Conservation (phyloP, 257 asterid genomes). For the Jasminum sambac region DNA sequence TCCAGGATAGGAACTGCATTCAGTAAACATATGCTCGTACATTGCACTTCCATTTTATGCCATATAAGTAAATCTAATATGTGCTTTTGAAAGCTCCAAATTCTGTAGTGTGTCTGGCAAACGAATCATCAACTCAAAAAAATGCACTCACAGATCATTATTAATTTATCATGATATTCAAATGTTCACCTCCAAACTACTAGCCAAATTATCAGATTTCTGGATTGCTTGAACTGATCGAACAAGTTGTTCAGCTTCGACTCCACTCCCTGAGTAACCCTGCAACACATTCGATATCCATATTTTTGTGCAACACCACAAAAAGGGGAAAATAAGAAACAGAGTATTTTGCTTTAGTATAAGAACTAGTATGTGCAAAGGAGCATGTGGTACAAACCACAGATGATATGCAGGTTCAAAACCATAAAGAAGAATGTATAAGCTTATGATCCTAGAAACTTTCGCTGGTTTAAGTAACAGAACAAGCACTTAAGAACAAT, state of each 20-base stretch:
- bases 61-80: neutral
- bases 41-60: neutral
- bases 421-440: neutral
- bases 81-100: neutral
- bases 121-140: neutral
- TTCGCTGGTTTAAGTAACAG: neutral
- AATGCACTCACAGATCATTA: neutral
- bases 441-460: neutral
- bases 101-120: neutral
- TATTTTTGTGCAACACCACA: neutral
- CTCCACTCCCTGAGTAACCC: slow-evolving; percentile 17
- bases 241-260: neutral
- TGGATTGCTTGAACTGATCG: neutral
- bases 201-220: neutral
- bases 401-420: neutral
- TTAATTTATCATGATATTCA: neutral
- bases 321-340: neutral
- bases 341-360: neutral
- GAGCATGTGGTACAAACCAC: neutral
- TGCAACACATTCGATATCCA: slow-evolving; percentile 2
- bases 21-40: too few relatives aligned
- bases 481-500: slow-evolving; percentile 12
- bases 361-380: neutral
- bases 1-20: neutral
- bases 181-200: neutral